These are phyloP conservation scores for Vachellia pachyceras DNA, from an alignment of 306 rosid genomes.

Conservation along the genomic window DNA sequence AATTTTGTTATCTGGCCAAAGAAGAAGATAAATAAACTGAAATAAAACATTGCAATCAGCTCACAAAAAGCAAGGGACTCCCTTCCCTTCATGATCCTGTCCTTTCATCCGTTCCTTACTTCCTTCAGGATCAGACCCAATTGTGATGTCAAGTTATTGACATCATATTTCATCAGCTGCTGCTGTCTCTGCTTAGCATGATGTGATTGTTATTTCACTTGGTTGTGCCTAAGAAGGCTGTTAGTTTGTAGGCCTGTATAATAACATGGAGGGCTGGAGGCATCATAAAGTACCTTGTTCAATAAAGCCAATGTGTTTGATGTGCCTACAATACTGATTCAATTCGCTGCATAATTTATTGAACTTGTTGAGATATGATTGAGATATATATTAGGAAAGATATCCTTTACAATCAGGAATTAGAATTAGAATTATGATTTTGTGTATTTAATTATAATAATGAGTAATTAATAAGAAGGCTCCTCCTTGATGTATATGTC, in stretches of 20 bases:
- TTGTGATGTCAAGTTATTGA: neutral
- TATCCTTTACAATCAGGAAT: too few relatives aligned
- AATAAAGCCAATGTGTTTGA: neutral
- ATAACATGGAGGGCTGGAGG: neutral
- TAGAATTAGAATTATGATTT: too few relatives aligned
- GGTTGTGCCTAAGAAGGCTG: neutral
- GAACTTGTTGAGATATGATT: too few relatives aligned
- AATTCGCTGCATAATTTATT: conserved; percentile 17
- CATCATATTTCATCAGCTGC: neutral
- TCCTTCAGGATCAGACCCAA: neutral
- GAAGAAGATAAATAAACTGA: neutral
- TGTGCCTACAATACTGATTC: neutral
- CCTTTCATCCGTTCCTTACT: neutral
- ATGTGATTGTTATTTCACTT: neutral
- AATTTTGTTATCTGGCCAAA: neutral
- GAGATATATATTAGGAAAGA: too few relatives aligned
- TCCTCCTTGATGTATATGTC: too few relatives aligned
- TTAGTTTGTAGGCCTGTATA: neutral
- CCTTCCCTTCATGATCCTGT: conserved; percentile 2
- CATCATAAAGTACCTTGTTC: conserved; percentile 9
- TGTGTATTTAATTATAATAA: too few relatives aligned
- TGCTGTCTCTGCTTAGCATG: neutral
- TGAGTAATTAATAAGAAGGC: too few relatives aligned
- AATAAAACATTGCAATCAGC: neutral
- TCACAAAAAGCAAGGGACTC: neutral